Evolutionary conservation across 495 filamentous ascomycete species (phyloP).

Genomic region (Rhizodiscina lignyota): DNA sequence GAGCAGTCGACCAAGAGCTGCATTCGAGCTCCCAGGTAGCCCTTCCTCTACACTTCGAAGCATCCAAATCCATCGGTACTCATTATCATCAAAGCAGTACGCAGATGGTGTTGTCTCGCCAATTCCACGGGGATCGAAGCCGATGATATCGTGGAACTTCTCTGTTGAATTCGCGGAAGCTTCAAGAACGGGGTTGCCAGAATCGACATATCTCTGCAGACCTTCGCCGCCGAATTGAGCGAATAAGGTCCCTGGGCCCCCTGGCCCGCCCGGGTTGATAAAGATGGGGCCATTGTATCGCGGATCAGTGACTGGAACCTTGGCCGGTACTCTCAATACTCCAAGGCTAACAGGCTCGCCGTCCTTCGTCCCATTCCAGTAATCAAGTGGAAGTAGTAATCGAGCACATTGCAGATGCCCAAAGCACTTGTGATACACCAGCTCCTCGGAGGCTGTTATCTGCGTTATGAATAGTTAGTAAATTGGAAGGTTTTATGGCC

Average conservation of each 20-base stretch:
- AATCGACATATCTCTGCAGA: too few relatives aligned
- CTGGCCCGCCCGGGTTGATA: slow-evolving; percentile 29
- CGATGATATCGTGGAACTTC: slow-evolving; percentile 37
- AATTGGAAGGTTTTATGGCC: too few relatives aligned
- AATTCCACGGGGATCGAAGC: slow-evolving; percentile 31
- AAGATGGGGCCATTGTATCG: slow-evolving; percentile 25
- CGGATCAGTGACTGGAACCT: slow-evolving; percentile 22
- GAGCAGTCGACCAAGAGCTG: slow-evolving; percentile 19
- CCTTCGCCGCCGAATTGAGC: too few relatives aligned
- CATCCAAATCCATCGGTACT: slow-evolving; percentile 14
- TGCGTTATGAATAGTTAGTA: too few relatives aligned
- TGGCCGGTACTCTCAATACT: slow-evolving; percentile 21
- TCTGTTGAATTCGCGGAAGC: too few relatives aligned
- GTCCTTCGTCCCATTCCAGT: slow-evolving; percentile 22
- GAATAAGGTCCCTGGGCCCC: slow-evolving; percentile 23
- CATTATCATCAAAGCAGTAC: slow-evolving; percentile 28
- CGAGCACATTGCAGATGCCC: slow-evolving; percentile 21
- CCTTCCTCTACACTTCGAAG: slow-evolving; percentile 16
- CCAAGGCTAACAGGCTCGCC: slow-evolving; percentile 19
- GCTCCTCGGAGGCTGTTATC: too few relatives aligned
- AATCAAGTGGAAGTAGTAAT: slow-evolving; percentile 24
- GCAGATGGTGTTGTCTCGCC: slow-evolving; percentile 20
- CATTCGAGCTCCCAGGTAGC: slow-evolving; percentile 19
- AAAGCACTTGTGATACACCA: too few relatives aligned
- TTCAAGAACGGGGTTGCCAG: too few relatives aligned